Percentiles rank a stretch among this genome's conserved stretches.
Evolutionary conservation across 306 rosid species (phyloP).

Genomic region (Castanea mollissima): DNA sequence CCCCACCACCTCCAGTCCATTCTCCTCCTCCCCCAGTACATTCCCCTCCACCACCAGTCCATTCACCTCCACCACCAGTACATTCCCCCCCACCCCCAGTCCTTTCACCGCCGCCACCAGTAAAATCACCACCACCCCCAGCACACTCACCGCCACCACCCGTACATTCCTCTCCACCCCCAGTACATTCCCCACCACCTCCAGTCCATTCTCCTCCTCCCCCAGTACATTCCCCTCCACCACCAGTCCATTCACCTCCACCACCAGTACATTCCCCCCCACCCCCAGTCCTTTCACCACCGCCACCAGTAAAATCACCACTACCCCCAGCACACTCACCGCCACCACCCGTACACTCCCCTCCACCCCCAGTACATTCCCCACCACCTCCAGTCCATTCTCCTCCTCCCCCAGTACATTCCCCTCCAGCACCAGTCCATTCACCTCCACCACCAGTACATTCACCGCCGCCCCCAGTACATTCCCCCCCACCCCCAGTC

Average conservation of each 20-base stretch:
- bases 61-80: neutral
- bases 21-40: neutral
- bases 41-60: neutral
- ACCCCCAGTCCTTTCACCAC: neutral
- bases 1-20: neutral
- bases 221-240: neutral
- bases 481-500: neutral
- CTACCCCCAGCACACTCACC: neutral
- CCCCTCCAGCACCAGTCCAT: neutral
- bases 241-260: neutral
- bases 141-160: neutral
- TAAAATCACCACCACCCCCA: neutral
- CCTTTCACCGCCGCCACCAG: neutral
- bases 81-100: too few relatives aligned
- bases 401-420: neutral
- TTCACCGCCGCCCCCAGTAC: neutral
- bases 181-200: neutral
- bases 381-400: neutral
- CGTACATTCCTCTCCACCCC: too few relatives aligned
- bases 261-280: neutral
- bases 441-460: rapidly evolving
- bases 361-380: neutral
- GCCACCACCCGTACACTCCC: neutral
- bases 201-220: neutral
- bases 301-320: neutral